Evolutionary conservation across 495 filamentous ascomycete genomes (phyloP), one percentile per base, ranked within the genome.

Genomic region (Tuber umbilicatum): DNA sequence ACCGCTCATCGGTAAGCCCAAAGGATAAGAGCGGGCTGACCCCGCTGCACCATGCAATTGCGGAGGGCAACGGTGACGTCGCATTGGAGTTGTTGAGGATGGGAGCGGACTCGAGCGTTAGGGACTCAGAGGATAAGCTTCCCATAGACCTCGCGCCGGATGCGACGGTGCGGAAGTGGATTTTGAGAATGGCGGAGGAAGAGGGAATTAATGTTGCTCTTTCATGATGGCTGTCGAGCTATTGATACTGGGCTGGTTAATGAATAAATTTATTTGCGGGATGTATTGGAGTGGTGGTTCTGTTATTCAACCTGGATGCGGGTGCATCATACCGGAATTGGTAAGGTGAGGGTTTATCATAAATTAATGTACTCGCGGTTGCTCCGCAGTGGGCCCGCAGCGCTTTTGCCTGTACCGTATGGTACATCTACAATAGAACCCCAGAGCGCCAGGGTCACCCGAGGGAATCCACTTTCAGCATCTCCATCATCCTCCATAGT

Each of bases 21-120:
- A 91, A 90, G n/a, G 95, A 99, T 85, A 85, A 85, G 16, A 89
- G 92, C 73, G 94, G 94, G 1, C 86, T 91, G 74, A 98, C 96
- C 45, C 89, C 94, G 21, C 84, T 99, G 81, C 95, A 99, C 84
- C 96, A 99, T 85, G 95, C 92, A 2, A 88, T 97, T 75, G 91
- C 93, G 0, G 95, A 99, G 83, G 95, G 95, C 0, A 94, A 97
- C 83, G 95, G 94, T 0, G 93, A 97, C 84, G 89, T 94, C 1
- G 95, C 94, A 0, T 84, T 97, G 37, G 85, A 90, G 21, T 82
- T 99, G 70, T 83, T 99, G 40, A 96, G 91, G 81, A 90, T 90
- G 1, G 94, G 95, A 0, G 94, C 94, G 0, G 93, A 94, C 82
- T 87, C 87, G 7, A 91, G 93, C 74, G 94, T 91, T 84, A 89